Evolutionary conservation across 345 rosid genomes (phyloP), one percentile per base, ranked within the genome.

Genomic region (Eutrema yunnanense): DNA sequence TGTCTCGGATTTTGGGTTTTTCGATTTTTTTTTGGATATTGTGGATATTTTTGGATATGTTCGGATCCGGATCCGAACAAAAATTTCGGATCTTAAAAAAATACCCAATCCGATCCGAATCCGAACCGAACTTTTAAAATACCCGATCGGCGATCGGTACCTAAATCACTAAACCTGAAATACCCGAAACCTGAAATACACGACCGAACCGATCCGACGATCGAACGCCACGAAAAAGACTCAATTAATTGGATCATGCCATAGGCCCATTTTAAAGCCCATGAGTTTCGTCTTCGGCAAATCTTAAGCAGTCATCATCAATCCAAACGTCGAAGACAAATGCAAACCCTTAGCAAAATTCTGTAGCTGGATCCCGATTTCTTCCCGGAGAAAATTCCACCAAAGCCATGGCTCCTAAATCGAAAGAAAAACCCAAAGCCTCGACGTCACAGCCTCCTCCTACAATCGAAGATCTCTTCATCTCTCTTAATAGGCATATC

Each of bases 381-480:
- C 58, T 0, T 42, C 26, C 16, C 11, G 34, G 48, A 36, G 63
- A 43, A 34, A 14, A 63, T 29, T 60, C 34, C 6, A 30, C 71
- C 38, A 9, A 29, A 14, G n/a, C 81, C 69, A 92, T 92, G 98
- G 86, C 96, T 72, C 92, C 98, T 1, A 92, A 92, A 72, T 59
- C 87, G 47, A 87, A 83, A 68, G 88, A 85, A 6, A 89, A 85
- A 81, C 73, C 82, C 49, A 89, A 82, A 61, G 46, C 84, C 49
- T 43, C 85, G 2, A 37, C 75, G 26, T 67, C 84, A 46, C 92
- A 83, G 80, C 92, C 92, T 58, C 90, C 84, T 64, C 85, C 90
- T 1, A 44, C 87, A 38, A 81, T 92, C 70, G 98, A 92, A 85
- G 98, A 92, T 81, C 90, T 92, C 67, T 92, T 92, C 88, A 62